Evolutionary conservation across 73 alveolate species (phyloP).

Genomic region (Uronychia setigera): DNA sequence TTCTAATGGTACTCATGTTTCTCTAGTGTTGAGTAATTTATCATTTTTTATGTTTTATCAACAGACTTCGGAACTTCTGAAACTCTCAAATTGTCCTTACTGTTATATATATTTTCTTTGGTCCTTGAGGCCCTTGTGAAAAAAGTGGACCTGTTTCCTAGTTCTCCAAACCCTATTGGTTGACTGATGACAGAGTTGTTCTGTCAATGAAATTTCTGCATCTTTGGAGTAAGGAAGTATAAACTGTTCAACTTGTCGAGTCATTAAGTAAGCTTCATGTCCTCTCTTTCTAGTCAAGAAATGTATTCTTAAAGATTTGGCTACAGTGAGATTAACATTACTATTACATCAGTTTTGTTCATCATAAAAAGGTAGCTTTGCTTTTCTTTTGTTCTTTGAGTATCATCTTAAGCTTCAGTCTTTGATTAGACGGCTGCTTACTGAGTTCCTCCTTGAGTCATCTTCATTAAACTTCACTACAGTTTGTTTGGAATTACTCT

Average conservation of each 20-base stretch:
- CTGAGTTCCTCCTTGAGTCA: too few species aligned
- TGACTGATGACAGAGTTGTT: background rate
- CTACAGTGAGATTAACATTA: background rate
- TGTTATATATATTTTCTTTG: too few species aligned
- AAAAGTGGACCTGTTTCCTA: background rate
- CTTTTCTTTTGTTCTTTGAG: too few species aligned
- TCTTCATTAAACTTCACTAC: too few species aligned
- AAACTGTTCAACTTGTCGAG: background rate
- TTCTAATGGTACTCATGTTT: background rate
- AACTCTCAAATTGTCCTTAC: too few species aligned
- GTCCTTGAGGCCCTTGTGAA: too few species aligned
- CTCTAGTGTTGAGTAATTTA: background rate
- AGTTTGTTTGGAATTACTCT: too few species aligned
- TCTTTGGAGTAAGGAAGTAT: background rate
- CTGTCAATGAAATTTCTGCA: background rate
- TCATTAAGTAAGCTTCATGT: background rate
- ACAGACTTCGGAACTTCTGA: too few species aligned
- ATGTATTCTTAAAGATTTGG: background rate
- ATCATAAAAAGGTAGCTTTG: background rate
- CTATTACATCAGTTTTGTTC: background rate
- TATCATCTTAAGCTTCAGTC: too few species aligned
- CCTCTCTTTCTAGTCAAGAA: background rate
- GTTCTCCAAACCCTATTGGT: background rate
- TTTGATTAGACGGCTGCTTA: too few species aligned
- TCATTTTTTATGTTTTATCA: too few species aligned